phyloP scores from a whole-genome alignment of 2,329 filamentous ascomycete species.

The Alternaria panax region DNA sequence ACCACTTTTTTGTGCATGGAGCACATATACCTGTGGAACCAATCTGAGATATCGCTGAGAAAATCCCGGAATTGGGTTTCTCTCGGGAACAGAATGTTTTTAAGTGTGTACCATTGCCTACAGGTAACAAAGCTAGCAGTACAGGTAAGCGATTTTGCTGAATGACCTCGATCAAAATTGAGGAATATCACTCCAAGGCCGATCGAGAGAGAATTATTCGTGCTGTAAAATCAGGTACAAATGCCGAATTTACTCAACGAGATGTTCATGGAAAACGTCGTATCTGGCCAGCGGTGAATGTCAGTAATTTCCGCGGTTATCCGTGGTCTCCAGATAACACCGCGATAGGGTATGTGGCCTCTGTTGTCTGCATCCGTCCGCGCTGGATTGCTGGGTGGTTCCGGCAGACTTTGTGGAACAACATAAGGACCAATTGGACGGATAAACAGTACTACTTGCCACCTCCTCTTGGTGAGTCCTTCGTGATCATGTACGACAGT shows the following conservation, averaged over 20 bases:
- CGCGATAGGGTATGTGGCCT: not conserved
- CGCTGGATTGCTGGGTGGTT: not conserved
- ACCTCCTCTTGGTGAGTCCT: not conserved
- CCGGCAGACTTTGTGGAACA: not conserved
- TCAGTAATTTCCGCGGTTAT: not conserved
- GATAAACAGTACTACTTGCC: not conserved
- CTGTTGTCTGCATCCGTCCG: not conserved
- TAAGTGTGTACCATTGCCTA: slow-evolving; percentile 14
- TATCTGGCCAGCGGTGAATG: not conserved
- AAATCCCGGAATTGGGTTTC: slow-evolving; percentile 22
- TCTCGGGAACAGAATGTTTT: slow-evolving; percentile 22
- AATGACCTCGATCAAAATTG: not conserved
- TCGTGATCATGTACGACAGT: not conserved
- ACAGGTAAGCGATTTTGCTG: fast-evolving
- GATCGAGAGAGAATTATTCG: not conserved
- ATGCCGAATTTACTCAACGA: not conserved
- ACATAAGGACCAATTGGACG: not conserved
- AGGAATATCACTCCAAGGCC: not conserved
- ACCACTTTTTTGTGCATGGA: slow-evolving; percentile 12
- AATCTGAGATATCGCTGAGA: slow-evolving; percentile 17
- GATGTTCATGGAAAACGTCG: not conserved
- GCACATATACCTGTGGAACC: slow-evolving; percentile 13
- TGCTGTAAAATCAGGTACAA: not conserved
- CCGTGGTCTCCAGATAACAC: not conserved
- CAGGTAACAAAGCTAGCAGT: not conserved